phyloP scores from a whole-genome alignment of 1,139 yeast genomes.

The Taphrina flavorubra region DNA sequence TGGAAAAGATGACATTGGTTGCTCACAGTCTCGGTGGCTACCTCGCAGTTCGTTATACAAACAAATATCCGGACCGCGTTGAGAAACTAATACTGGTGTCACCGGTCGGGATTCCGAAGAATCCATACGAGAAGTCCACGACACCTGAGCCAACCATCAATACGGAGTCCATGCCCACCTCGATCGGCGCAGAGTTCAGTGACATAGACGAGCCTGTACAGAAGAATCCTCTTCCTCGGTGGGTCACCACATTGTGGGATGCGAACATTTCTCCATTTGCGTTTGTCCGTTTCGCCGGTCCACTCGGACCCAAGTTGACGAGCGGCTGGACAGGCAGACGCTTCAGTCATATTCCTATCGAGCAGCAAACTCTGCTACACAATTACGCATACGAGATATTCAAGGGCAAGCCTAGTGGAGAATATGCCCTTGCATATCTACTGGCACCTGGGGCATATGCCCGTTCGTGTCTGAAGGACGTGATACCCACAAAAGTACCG shows the following conservation, averaged over 20 bases:
- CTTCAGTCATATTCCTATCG: slow-evolving; percentile 50
- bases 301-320: slow-evolving; percentile 54
- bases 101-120: slow-evolving; percentile 88
- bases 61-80: slow-evolving; percentile 72
- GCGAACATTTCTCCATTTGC: slow-evolving; percentile 54
- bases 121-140: slow-evolving; percentile 66
- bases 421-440: slow-evolving; percentile 66
- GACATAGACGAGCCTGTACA: slow-evolving; percentile 45
- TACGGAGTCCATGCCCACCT: slow-evolving; percentile 9
- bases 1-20: slow-evolving; percentile 66
- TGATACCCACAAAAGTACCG: slow-evolving; percentile 56
- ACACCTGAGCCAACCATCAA: slow-evolving; percentile 47
- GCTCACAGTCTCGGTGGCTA: slow-evolving; percentile 97
- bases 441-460: slow-evolving; percentile 80
- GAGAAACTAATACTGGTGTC: slow-evolving; percentile 73
- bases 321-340: slow-evolving; percentile 56
- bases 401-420: slow-evolving; percentile 67
- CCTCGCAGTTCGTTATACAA: slow-evolving; percentile 75
- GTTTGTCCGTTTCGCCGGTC: slow-evolving; percentile 54
- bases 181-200: slow-evolving; percentile 29
- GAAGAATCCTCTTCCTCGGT: slow-evolving; percentile 48
- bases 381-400: slow-evolving; percentile 67
- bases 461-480: slow-evolving; percentile 72
- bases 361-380: slow-evolving; percentile 54
- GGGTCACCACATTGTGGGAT: slow-evolving; percentile 54